These are phyloP conservation scores for Lumnitzera littorea DNA, from an alignment of 345 rosid genomes.

Conservation along the genomic window DNA sequence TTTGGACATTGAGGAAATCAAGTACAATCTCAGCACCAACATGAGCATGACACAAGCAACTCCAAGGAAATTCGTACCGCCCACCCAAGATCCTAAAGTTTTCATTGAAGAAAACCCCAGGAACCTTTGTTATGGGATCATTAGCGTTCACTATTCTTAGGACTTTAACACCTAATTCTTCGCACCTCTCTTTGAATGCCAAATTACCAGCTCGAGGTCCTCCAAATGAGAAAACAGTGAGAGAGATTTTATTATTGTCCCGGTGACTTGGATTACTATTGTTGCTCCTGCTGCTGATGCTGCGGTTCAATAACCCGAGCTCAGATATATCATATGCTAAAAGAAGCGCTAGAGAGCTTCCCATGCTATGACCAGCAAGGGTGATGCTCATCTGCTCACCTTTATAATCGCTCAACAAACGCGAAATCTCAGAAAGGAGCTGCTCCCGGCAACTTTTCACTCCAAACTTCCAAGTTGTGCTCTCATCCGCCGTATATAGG, in stretches of 20 bases:
- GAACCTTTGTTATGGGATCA: slow-evolving; percentile 82
- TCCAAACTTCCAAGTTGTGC: slow-evolving; percentile 40
- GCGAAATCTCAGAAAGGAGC: slow-evolving; percentile 66
- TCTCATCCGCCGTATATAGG: slow-evolving; percentile 70
- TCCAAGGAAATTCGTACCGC: slow-evolving; percentile 65
- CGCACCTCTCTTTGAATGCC: slow-evolving; percentile 68
- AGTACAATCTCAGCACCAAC: slow-evolving; percentile 70
- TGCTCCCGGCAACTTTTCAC: slow-evolving; percentile 75
- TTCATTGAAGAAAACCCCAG: slow-evolving; percentile 75
- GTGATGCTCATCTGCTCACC: slow-evolving; percentile 68
- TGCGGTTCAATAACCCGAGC: slow-evolving; percentile 29
- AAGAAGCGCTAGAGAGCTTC: slow-evolving; percentile 75
- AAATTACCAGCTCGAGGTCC: slow-evolving; percentile 89
- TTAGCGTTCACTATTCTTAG: slow-evolving; percentile 63
- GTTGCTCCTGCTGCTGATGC: slow-evolving; percentile 7
- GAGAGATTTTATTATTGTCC: slow-evolving; percentile 20
- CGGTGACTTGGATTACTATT: neutral
- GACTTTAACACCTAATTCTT: slow-evolving; percentile 70
- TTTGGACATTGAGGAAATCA: slow-evolving; percentile 60
- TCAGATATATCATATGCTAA: slow-evolving; percentile 79
- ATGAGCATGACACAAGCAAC: slow-evolving; percentile 68
- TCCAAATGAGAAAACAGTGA: slow-evolving; percentile 72
- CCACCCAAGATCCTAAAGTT: slow-evolving; percentile 63
- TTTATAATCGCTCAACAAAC: slow-evolving; percentile 44
- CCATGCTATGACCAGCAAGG: slow-evolving; percentile 86